phyloP scores from a whole-genome alignment of 2,329 filamentous ascomycete species.

The Alternaria novae-zelandiae region DNA sequence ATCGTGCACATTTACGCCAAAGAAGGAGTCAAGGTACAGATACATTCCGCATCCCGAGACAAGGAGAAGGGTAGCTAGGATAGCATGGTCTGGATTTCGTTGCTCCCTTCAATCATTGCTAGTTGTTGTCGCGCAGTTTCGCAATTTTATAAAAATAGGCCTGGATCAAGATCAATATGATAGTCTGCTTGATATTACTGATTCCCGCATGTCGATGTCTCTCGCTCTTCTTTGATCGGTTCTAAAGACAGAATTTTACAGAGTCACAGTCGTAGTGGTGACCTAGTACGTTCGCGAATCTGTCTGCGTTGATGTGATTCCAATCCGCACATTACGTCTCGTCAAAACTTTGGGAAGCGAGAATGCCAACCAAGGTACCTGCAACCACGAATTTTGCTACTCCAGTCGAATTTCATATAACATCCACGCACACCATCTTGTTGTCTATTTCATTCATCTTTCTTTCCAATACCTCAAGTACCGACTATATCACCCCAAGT shows the following conservation, averaged over 20 bases:
- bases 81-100: not conserved
- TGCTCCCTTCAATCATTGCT: not conserved
- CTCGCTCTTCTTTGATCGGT: not conserved
- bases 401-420: not conserved
- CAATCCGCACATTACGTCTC: not conserved
- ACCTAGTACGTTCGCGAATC: not conserved
- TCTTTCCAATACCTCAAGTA: not conserved
- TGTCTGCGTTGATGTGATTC: not conserved
- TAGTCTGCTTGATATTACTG: not conserved
- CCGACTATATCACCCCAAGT: not conserved
- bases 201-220: not conserved
- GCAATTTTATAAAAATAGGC: not conserved
- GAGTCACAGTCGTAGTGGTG: not conserved
- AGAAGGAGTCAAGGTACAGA: conserved; percentile 21
- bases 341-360: not conserved
- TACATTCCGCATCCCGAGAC: conserved; percentile 10
- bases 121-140: not conserved
- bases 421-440: not conserved
- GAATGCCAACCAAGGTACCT: not conserved
- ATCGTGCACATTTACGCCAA: conserved; percentile 25
- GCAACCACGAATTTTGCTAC: not conserved
- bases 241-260: not conserved
- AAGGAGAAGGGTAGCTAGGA: not conserved
- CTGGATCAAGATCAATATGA: not conserved
- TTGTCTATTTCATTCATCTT: not conserved